Evolutionary conservation across 306 rosid species (phyloP).

Genomic region (Rosa chinensis): DNA sequence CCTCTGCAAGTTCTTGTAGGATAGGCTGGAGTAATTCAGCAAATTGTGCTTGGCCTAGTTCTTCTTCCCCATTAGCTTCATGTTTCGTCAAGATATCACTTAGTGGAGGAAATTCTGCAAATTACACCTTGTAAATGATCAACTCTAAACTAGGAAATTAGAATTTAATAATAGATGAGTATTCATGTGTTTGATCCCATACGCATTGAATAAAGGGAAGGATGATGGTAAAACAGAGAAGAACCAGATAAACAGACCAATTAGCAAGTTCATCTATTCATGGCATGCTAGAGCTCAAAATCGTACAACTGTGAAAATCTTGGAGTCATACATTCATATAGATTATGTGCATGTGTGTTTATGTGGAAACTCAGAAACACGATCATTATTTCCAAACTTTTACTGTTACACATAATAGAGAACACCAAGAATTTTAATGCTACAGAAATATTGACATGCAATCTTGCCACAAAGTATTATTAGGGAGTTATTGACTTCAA

Average conservation of each 20-base stretch:
- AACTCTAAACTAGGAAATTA: slow-evolving; percentile 8
- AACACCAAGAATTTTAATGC: neutral
- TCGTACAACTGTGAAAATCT: neutral
- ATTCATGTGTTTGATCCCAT: neutral
- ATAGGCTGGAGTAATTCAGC: slow-evolving; percentile 85
- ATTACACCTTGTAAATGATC: slow-evolving; percentile 28
- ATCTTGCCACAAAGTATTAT: neutral
- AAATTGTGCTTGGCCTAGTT: slow-evolving; percentile 95
- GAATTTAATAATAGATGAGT: neutral
- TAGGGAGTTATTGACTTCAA: neutral
- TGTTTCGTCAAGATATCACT: slow-evolving; percentile 69
- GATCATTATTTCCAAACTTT: neutral
- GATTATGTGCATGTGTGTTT: neutral
- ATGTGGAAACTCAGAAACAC: neutral
- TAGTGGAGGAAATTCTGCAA: slow-evolving; percentile 73
- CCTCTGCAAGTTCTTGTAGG: slow-evolving; percentile 77
- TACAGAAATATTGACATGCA: neutral
- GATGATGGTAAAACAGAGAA: neutral
- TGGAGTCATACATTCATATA: neutral
- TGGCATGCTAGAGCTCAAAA: neutral
- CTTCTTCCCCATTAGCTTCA: slow-evolving; percentile 64
- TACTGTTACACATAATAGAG: neutral
- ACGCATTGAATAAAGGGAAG: neutral
- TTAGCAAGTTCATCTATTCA: neutral
- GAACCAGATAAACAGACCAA: neutral